Evolutionary conservation across 2,329 filamentous ascomycete genomes (phyloP).

Genomic region (Epichloe baconii): DNA sequence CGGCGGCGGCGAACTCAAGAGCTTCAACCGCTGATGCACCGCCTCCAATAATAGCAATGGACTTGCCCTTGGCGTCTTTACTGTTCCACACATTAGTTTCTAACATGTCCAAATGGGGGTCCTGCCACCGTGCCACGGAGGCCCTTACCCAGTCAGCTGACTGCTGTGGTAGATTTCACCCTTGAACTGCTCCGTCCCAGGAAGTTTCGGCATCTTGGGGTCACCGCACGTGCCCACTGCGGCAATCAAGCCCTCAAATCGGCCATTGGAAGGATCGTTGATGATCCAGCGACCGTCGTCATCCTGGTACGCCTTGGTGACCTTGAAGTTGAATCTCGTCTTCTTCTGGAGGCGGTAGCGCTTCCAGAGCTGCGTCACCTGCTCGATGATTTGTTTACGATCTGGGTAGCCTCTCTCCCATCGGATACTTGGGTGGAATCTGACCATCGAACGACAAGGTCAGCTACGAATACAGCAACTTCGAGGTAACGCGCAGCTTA

Average conservation of each 20-base stretch:
- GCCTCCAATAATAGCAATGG: conserved; percentile 62
- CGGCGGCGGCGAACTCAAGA: conserved; percentile 60
- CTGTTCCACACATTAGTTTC: conserved; percentile 17
- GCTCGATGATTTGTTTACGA: conserved; percentile 59
- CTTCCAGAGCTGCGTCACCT: conserved; percentile 62
- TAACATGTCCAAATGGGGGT: accelerated
- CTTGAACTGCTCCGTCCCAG: conserved; percentile 58
- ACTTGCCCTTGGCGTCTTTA: conserved; percentile 60
- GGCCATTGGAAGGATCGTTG: conserved; percentile 56
- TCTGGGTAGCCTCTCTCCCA: conserved; percentile 69
- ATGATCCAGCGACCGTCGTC: conserved; percentile 61
- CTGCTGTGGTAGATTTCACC: conserved; percentile 66
- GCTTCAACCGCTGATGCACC: conserved; percentile 74
- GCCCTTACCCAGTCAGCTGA: conserved; percentile 46
- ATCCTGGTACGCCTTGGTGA: conserved; percentile 58
- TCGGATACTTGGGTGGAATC: conserved; percentile 64
- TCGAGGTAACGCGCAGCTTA: neutral
- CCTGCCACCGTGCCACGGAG: neutral
- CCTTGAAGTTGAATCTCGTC: conserved; percentile 58
- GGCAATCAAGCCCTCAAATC: conserved; percentile 67
- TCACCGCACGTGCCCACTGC: conserved; percentile 73
- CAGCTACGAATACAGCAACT: neutral
- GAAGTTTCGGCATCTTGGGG: conserved; percentile 57
- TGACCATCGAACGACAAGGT: neutral
- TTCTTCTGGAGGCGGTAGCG: conserved; percentile 56